Evolutionary conservation across 306 rosid species (phyloP).

Genomic region (Fagus sylvatica): DNA sequence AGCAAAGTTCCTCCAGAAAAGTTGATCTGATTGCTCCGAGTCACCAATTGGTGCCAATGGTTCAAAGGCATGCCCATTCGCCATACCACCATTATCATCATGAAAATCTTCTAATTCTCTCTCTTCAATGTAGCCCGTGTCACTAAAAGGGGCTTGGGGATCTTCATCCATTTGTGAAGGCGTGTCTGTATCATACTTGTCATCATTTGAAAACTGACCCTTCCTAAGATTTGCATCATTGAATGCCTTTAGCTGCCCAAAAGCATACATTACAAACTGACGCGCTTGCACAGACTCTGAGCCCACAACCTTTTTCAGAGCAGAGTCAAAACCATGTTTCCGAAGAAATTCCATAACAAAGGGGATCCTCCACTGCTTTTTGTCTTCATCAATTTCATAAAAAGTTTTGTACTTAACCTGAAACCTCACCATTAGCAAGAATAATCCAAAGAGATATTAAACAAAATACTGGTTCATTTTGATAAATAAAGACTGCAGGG

Average conservation of each 20-base stretch:
- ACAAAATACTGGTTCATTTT: too few relatives aligned
- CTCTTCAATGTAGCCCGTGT: conserved; percentile 24
- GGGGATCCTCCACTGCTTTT: conserved; percentile 79
- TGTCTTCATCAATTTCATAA: conserved; percentile 77
- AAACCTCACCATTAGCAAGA: conserved; percentile 34
- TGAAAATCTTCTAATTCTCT: conserved; percentile 36
- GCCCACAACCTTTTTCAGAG: conserved; percentile 61
- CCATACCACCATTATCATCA: conserved; percentile 28
- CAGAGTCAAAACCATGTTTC: conserved; percentile 70
- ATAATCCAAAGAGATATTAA: neutral
- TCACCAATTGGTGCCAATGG: conserved; percentile 31
- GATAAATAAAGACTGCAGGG: neutral
- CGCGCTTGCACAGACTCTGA: conserved; percentile 83
- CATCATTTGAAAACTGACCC: conserved; percentile 37
- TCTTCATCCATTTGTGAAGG: conserved; percentile 30
- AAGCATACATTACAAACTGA: conserved; percentile 90
- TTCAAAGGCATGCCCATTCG: conserved; percentile 42
- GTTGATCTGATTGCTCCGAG: conserved; percentile 52
- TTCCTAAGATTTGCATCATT: conserved; percentile 53
- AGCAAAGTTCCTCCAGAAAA: conserved; percentile 79
- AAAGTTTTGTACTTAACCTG: conserved; percentile 83
- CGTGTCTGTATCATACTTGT: conserved; percentile 28
- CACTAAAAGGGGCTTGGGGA: conserved; percentile 34
- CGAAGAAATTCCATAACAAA: conserved; percentile 75
- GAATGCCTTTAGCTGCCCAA: conserved; percentile 83